Evolutionary conservation across 176 grass and related monocot species (phyloP), one percentile per base, ranked within the genome.

Genomic region (Raddia guianensis): DNA sequence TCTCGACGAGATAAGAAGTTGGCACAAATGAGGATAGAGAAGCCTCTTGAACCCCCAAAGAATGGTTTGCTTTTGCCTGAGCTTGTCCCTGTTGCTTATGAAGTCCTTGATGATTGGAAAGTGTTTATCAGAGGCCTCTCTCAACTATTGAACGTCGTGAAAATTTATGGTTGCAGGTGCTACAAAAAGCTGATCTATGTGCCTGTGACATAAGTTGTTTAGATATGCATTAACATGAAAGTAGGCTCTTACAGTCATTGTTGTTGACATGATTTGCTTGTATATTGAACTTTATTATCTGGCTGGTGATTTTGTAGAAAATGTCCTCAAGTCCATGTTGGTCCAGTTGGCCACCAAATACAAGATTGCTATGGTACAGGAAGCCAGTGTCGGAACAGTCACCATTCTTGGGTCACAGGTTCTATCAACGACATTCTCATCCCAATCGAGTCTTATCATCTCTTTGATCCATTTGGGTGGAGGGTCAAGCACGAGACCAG

Each of bases 401-500:
- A 91, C 82, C 92, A 98, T 70, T 81, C 80, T 74, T 98, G 95
- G 95, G 84, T 91, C 57, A 84, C 74, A 77, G 95, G 95, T 53
- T 89, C 90, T n/a, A 85, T 85, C 50, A 91, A 95, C 64, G 95
- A 98, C 32, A 27, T 95, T 42, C 87, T 98, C 70, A 83, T 92
- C 75, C 95, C 92, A 0, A 86, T 98, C 0, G 95, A 98, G 75
- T 94, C 92, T 68, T 98, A 98, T 82, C 92, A 95, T 81, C 83
- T 91, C 44, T 98, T 93, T 73, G 92, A 95, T 69, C 95, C 92
- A 68, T 98, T 95, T 89, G 95, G 95, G 9, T 75, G 69, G 68
- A 89, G 90, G 66, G 85, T 98, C 75, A 95, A 87, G 88, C 95
- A 98, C n/a, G 92, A 94, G 62, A 95, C 95, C 44, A 86, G 90